Percentiles rank a stretch among this genome's conserved stretches.
phyloP scores from a whole-genome alignment of 2,329 filamentous ascomycete genomes.

The Diaporthe sp. region DNA sequence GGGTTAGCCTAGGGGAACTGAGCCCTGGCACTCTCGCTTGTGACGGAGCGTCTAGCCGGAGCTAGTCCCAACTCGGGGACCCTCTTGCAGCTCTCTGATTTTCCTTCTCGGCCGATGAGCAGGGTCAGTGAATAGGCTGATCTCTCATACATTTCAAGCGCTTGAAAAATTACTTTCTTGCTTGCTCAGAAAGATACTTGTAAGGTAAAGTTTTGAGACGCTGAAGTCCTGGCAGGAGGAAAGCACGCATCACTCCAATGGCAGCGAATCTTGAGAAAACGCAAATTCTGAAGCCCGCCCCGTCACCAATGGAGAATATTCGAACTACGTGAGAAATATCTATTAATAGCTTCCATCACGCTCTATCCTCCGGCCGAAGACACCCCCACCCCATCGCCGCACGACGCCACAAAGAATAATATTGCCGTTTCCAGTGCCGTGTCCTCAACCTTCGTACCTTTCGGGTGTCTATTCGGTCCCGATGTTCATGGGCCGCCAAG shows the following conservation, averaged over 20 bases:
- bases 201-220: neutral
- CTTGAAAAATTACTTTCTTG: neutral
- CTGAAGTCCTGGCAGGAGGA: neutral
- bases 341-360: slow-evolving; percentile 1
- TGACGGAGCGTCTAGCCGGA: slow-evolving; percentile 33
- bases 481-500: neutral
- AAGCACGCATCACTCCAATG: too few species aligned
- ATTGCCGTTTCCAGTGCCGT: slow-evolving; percentile 5
- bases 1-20: slow-evolving; percentile 1
- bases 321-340: neutral
- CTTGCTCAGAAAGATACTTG: neutral
- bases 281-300: neutral
- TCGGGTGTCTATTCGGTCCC: slow-evolving; percentile 27
- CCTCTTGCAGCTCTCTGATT: slow-evolving; percentile 3
- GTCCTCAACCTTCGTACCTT: neutral
- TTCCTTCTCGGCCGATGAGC: slow-evolving; percentile 23
- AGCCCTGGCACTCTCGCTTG: slow-evolving; percentile 27
- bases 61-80: slow-evolving; percentile 29
- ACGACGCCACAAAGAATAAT: slow-evolving; percentile 22
- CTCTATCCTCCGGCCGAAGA: slow-evolving; percentile 5
- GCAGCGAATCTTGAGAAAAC: neutral
- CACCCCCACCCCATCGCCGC: neutral
- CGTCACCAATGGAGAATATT: neutral
- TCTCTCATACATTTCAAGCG: neutral
- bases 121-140: slow-evolving; percentile 27